Evolutionary conservation across 2,329 filamentous ascomycete species (phyloP).

Genomic region (Knufia petricola): DNA sequence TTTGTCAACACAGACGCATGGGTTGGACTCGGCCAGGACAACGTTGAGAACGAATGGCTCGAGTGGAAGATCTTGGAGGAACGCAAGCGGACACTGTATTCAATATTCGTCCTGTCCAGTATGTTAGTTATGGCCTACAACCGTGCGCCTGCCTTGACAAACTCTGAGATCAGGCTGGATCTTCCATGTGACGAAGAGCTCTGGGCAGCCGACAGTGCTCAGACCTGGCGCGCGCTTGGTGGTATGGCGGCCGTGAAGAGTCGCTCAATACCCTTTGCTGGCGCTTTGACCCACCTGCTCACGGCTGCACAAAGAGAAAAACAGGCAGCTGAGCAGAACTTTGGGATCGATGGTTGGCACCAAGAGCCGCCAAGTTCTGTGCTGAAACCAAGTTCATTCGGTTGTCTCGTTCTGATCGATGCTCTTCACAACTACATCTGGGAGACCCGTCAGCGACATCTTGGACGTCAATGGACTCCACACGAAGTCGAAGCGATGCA

Average conservation of each 20-base stretch:
- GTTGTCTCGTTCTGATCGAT: constrained; percentile 83
- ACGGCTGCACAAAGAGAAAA: constrained; percentile 50
- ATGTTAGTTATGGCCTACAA: constrained; percentile 88
- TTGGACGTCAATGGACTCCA: constrained; percentile 78
- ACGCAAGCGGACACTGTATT: constrained; percentile 83
- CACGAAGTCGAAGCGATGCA: constrained; percentile 96
- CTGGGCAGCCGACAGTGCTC: constrained; percentile 72
- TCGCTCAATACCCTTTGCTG: constrained; percentile 68
- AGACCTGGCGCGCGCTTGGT: constrained; percentile 69
- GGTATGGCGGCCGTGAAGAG: constrained; percentile 60
- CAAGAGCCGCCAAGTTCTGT: constrained; percentile 27
- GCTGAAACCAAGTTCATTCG: constrained; percentile 78
- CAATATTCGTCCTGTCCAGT: constrained; percentile 85
- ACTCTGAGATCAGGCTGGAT: constrained; percentile 83
- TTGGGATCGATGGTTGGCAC: constrained; percentile 20
- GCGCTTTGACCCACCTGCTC: constrained; percentile 69
- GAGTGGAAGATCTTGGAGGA: constrained; percentile 84
- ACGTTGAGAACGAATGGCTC: constrained; percentile 68
- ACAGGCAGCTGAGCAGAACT: constrained; percentile 23
- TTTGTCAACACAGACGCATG: constrained; percentile 34
- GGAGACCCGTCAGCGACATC: constrained; percentile 87
- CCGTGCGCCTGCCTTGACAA: constrained; percentile 79
- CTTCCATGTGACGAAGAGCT: constrained; percentile 89
- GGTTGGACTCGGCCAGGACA: constrained; percentile 28
- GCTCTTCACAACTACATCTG: constrained; percentile 96